phyloP scores from a whole-genome alignment of 164 flowering plant species.

The Liquidambar formosana region DNA sequence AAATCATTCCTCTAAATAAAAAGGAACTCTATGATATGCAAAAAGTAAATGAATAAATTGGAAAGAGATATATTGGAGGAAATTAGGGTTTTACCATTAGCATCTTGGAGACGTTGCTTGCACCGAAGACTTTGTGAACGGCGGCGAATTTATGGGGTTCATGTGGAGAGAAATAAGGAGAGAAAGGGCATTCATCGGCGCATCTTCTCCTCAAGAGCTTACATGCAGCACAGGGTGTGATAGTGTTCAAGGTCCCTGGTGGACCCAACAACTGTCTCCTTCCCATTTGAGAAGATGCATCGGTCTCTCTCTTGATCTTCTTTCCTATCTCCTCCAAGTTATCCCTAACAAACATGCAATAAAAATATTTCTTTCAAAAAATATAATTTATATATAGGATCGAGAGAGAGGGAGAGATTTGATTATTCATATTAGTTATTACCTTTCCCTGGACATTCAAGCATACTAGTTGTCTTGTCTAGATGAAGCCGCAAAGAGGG shows the following conservation, averaged over 20 bases:
- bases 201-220: slow-evolving; percentile 44
- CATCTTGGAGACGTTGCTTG: slow-evolving; percentile 48
- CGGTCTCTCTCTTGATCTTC: slow-evolving; percentile 29
- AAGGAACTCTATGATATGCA: too few species aligned
- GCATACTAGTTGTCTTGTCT: slow-evolving; percentile 20
- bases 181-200: slow-evolving; percentile 49
- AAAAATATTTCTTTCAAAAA: too few species aligned
- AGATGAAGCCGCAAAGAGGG: slow-evolving; percentile 1
- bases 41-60: too few species aligned
- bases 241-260: slow-evolving; percentile 29
- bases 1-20: too few species aligned
- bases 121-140: slow-evolving; percentile 48
- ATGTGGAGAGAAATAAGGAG: slow-evolving; percentile 44
- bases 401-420: not conserved
- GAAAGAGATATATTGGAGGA: too few species aligned
- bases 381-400: too few species aligned
- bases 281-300: slow-evolving; percentile 22
- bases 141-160: slow-evolving; percentile 46
- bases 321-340: slow-evolving; percentile 37
- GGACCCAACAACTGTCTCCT: slow-evolving; percentile 27
- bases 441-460: slow-evolving; percentile 49
- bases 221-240: slow-evolving; percentile 51
- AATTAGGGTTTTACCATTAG: slow-evolving; percentile 22
- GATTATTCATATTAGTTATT: not conserved
- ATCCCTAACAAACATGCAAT: slow-evolving; percentile 17